These are phyloP conservation scores for Anisogramma anomala DNA, from an alignment of 2,329 filamentous ascomycete genomes.

Conservation along the genomic window DNA sequence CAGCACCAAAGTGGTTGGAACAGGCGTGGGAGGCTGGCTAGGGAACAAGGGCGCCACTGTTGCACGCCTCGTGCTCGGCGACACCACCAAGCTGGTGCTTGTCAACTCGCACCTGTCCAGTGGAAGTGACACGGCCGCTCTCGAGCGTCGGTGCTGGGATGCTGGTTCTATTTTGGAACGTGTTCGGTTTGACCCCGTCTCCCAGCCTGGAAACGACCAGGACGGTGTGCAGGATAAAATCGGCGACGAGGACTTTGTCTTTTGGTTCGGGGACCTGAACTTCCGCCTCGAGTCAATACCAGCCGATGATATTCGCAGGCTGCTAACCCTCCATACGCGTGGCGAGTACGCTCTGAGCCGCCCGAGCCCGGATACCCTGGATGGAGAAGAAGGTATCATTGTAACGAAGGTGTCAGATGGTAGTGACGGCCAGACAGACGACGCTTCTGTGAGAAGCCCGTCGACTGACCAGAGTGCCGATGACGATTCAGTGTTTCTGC, in stretches of 20 bases:
- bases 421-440: conserved; percentile 34
- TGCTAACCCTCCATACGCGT: conserved; percentile 70
- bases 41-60: conserved; percentile 91
- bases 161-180: conserved; percentile 64
- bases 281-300: conserved; percentile 83
- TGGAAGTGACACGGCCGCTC: conserved; percentile 61
- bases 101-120: conserved; percentile 87
- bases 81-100: conserved; percentile 81
- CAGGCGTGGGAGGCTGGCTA: conserved; percentile 82
- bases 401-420: conserved; percentile 31
- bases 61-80: conserved; percentile 72
- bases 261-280: conserved; percentile 95
- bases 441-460: conserved; percentile 21
- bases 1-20: conserved; percentile 74
- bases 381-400: conserved; percentile 40
- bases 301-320: conserved; percentile 75
- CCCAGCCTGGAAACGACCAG: conserved; percentile 46
- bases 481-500: conserved; percentile 33
- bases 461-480: conserved; percentile 24
- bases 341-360: conserved; percentile 59
- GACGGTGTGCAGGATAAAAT: conserved; percentile 58
- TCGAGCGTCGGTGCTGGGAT: conserved; percentile 87
- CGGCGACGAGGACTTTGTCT: conserved; percentile 83
- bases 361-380: conserved; percentile 25
- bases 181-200: conserved; percentile 66